Evolutionary conservation across 805 yeast species (phyloP), one percentile per base, ranked within the genome.

Genomic region (Crinitomyces ghanaensis): DNA sequence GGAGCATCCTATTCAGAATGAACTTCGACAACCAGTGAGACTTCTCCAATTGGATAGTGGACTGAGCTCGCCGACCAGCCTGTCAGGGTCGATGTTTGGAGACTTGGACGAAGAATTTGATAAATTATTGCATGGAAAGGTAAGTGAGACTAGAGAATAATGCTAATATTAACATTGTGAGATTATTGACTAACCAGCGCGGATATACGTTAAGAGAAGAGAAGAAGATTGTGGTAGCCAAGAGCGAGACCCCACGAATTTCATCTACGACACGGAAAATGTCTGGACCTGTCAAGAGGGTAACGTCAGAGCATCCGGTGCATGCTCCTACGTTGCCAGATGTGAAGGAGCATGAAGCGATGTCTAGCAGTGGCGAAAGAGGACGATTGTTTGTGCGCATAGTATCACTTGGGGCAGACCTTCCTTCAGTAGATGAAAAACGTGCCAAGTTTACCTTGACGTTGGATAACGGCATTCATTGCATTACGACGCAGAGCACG

Each of bases 381-480:
- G 52, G 52, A 3, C 31, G 52, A 7, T 41, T 48, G 22, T 47
- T 46, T 23, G 38, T 48, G 19, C 31, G 44, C 5, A 33, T 48
- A n/a, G 24, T 40, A 6, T 41, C 49, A 2, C 17, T 48, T 15
- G 42, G 61, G 28, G 50, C 72, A 20, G 46, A 51, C 4, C 53
- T 73, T 35, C 72, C 75, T 1, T 66, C 65, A n/a, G 36, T 43
- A 16, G 37, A 21, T 18, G 28, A 6, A 6, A 28, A 28, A 11
- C 53, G 62, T 21, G 74, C 70, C 5, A 56, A 60, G 20, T 69
- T 70, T 52, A 60, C 60, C 27, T 45, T 73, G 14, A 56, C 59
- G 12, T 58, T 76, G 38, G 95, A 83, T 51, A 83, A 83, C 50
- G 91, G 93, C 3, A 72, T 75, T 20, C 91, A 83, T 49, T 70